Base-by-base conservation (phyloP, 495 filamentous ascomycete species). In the Talaromyces thailandensis region DNA sequence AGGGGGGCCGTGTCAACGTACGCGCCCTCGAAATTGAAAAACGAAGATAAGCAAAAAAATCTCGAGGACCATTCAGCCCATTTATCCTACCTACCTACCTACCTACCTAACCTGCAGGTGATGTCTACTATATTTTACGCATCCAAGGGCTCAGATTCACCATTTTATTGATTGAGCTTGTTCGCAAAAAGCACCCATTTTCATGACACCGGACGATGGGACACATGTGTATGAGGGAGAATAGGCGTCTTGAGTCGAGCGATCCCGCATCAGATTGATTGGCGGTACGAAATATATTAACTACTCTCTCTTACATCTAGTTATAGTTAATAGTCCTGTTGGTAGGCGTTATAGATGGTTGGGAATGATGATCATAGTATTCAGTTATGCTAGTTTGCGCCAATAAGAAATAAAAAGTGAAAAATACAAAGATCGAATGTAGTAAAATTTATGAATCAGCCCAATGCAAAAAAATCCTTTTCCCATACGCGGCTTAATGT, bases 221-320 rank as follows among this genome's bases (percentile, higher is more conserved):
- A n/a, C n/a, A n/a, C n/a, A n/a, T n/a, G n/a, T n/a, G n/a, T n/a
- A n/a, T 68, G 60, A 66, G 74, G 21, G 71, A 76, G 64, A 77
- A 76, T 63, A 67, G 51, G 31, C 63, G 68, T 1, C 59, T 76
- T 55, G 72, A 76, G 60, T 71, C 71, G 2, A 70, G 71, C 24
- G 67, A 73, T 31, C 65, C 64, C 1, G 69, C n/a, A 63, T 25
- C 28, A 71, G 62, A 70, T 74, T 55, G 69, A 63, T 23, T 77
- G 73, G 75, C 67, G 73, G n/a, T 77, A 77, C 63, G 73, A 76
- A 61, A 75, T 75, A 70, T 76, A 72, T 60, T 77, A 60, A 70
- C n/a, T n/a, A n/a, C n/a, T 56, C 50, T 53, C 4, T 28, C 28
- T 23, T 53, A 14, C 24, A 25, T 28, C 11, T 28, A 28, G 50